phyloP scores from a whole-genome alignment of 2,329 filamentous ascomycete genomes.

The Pestalotiopsis sp. region DNA sequence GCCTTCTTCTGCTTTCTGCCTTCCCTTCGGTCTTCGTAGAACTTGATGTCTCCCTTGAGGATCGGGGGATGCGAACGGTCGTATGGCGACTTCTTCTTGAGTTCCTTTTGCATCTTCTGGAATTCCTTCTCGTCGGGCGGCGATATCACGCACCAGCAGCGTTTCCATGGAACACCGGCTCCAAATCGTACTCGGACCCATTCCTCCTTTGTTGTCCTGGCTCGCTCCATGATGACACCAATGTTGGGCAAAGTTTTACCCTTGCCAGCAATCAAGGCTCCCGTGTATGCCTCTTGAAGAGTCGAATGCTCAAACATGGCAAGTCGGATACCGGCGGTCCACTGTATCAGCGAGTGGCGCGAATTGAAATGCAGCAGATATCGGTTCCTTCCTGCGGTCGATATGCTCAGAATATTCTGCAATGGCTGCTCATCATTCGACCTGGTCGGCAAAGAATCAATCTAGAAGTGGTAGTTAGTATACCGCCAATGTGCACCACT shows the following conservation, averaged over 20 bases:
- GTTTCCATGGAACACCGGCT: constrained; percentile 91
- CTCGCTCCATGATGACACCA: constrained; percentile 81
- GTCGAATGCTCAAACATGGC: constrained; percentile 94
- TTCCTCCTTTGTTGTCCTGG: constrained; percentile 78
- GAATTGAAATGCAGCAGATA: constrained; percentile 97
- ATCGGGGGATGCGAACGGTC: constrained; percentile 69
- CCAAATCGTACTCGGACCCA: constrained; percentile 97
- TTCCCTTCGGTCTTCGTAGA: constrained; percentile 79
- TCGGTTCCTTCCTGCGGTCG: constrained; percentile 92
- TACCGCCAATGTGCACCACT: constrained; percentile 17
- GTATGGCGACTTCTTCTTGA: constrained; percentile 83
- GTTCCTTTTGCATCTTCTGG: constrained; percentile 78
- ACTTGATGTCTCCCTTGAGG: constrained; percentile 88
- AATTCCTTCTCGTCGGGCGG: constrained; percentile 94
- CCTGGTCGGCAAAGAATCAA: constrained; percentile 86
- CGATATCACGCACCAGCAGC: constrained; percentile 94
- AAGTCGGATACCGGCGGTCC: constrained; percentile 92
- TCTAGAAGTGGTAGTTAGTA: constrained; percentile 53
- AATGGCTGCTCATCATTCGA: constrained; percentile 77
- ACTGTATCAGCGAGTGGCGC: constrained; percentile 88
- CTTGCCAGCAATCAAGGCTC: constrained; percentile 92
- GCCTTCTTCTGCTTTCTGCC: constrained; percentile 90
- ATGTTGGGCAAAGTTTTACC: constrained; percentile 90
- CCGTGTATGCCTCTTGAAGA: constrained; percentile 94
- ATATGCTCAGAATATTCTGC: constrained; percentile 94